Evolutionary conservation across 2,329 filamentous ascomycete species (phyloP).

Genomic region (Ophiocordyceps sinensis): DNA sequence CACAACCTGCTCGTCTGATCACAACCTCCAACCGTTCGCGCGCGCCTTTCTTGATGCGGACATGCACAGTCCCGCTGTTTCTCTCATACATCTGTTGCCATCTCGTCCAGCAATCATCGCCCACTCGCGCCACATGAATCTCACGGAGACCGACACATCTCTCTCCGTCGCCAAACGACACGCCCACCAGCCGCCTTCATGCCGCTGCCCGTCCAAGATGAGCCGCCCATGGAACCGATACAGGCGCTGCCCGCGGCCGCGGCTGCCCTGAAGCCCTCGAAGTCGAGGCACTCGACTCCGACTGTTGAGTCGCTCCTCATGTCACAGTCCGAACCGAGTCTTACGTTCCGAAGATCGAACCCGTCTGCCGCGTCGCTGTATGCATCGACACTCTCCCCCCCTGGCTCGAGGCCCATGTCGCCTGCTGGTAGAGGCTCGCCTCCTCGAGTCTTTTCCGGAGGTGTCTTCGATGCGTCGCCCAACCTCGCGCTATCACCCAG

Average conservation of each 20-base stretch:
- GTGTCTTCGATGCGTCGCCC: slow-evolving; percentile 36
- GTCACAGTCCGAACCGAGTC: slow-evolving; percentile 35
- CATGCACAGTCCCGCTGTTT: slow-evolving; percentile 1
- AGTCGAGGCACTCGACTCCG: slow-evolving; percentile 44
- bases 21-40: neutral
- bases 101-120: neutral
- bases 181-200: slow-evolving; percentile 33
- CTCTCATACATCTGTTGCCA: neutral
- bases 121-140: slow-evolving; percentile 7
- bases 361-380: slow-evolving; percentile 47
- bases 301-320: slow-evolving; percentile 30
- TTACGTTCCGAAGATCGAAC: slow-evolving; percentile 39
- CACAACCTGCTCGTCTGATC: neutral
- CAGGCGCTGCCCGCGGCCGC: slow-evolving; percentile 55
- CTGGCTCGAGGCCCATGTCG: slow-evolving; percentile 53
- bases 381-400: slow-evolving; percentile 52
- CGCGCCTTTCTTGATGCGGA: neutral
- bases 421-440: slow-evolving; percentile 46
- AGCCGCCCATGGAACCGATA: slow-evolving; percentile 50
- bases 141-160: neutral
- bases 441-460: slow-evolving; percentile 40
- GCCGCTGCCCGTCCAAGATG: slow-evolving; percentile 52
- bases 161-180: slow-evolving; percentile 1
- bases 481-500: slow-evolving; percentile 29
- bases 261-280: slow-evolving; percentile 43